A percentile compares a stretch with the other conserved stretches of the same genome.
phyloP scores from a whole-genome alignment of 2,329 filamentous ascomycete species.

The Aureobasidium uvarum region DNA sequence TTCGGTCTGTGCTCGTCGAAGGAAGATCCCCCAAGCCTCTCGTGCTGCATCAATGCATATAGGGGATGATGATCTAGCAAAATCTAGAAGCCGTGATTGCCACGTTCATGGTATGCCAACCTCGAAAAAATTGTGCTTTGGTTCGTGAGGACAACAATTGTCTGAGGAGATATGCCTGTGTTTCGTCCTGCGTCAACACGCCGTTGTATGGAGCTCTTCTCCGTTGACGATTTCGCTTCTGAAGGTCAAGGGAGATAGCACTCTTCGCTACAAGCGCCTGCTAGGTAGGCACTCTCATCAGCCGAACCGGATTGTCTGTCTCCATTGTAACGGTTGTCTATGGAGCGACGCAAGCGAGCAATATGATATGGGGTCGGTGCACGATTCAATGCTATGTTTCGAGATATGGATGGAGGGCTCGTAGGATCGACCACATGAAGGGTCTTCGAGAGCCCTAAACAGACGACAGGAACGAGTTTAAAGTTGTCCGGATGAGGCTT shows the following conservation, averaged over 20 bases:
- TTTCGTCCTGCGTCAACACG: constrained; percentile 13
- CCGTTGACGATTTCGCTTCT: not conserved
- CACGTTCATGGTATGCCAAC: not conserved
- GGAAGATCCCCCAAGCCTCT: constrained; percentile 12
- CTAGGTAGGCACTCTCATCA: not conserved
- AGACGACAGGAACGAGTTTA: constrained; percentile 11
- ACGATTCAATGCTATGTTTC: not conserved
- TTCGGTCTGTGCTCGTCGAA: constrained; percentile 11
- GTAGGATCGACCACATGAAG: not conserved
- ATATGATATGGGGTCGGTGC: not conserved
- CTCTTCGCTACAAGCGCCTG: not conserved
- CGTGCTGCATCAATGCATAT: not conserved
- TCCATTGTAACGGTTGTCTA: not conserved
- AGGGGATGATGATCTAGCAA: not conserved
- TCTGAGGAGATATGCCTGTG: not conserved
- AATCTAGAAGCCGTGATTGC: not conserved
- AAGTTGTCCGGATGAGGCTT: constrained; percentile 9
- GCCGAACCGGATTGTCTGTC: not conserved
- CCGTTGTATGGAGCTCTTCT: constrained; percentile 6
- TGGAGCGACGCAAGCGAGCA: not conserved
- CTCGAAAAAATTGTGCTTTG: not conserved
- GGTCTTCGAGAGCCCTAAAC: not conserved
- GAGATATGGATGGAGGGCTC: constrained; percentile 1
- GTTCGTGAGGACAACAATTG: not conserved
- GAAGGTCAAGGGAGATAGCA: not conserved